phyloP scores from a whole-genome alignment of 768 basidiomycete genomes.

The Kwoniella sp. region DNA sequence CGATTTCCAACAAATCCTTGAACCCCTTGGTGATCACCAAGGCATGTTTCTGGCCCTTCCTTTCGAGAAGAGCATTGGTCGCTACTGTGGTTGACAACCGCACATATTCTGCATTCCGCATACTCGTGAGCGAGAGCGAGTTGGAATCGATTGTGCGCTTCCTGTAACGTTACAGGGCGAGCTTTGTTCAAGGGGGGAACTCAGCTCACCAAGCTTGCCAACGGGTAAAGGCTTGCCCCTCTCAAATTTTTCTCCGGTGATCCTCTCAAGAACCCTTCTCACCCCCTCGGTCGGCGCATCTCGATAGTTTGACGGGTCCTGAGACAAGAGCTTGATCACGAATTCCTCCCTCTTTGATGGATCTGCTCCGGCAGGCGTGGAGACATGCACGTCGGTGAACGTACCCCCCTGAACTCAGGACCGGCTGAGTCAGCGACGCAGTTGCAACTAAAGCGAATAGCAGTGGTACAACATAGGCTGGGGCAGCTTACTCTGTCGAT shows the following conservation, averaged over 20 bases:
- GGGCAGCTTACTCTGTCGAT: conserved; percentile 37
- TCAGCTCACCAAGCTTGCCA: conserved; percentile 46
- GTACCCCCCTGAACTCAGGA: conserved; percentile 39
- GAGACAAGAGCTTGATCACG: conserved; percentile 86
- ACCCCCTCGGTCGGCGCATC: conserved; percentile 96
- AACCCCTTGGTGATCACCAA: conserved; percentile 72
- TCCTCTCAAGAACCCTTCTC: conserved; percentile 76
- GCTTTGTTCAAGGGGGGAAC: no score
- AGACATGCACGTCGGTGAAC: conserved; percentile 50
- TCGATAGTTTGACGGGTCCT: conserved; percentile 73
- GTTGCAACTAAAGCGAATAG: no score
- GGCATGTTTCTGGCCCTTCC: conserved; percentile 89
- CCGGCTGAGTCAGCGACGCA: background rate
- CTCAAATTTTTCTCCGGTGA: conserved; percentile 69
- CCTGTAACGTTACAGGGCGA: no score
- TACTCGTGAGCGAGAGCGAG: no score
- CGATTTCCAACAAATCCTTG: conserved; percentile 81
- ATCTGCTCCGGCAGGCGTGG: conserved; percentile 6
- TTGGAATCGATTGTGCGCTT: no score
- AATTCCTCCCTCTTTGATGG: conserved; percentile 56
- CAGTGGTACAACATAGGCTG: background rate
- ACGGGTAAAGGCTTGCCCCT: conserved; percentile 66
- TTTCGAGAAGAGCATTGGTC: conserved; percentile 91
- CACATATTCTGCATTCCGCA: conserved; percentile 80
- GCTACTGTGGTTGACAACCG: conserved; percentile 91